Base-by-base conservation (phyloP, 441 rosid genomes). In the Adansonia grandidieri region DNA sequence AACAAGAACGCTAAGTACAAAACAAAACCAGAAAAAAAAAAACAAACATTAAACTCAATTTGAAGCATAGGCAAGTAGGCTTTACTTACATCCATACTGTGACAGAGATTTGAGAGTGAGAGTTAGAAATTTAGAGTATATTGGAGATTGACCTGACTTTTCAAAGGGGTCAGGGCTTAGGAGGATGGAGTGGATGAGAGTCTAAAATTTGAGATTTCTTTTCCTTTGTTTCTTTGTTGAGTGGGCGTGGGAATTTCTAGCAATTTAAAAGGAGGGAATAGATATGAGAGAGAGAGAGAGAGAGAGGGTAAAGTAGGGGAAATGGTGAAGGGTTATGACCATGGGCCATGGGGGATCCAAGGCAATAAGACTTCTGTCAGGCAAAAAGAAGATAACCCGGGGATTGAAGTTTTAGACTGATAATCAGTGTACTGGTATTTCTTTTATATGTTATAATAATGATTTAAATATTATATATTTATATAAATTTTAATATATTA, bases 51-150 rank as follows among this genome's bases (percentile, higher is more conserved):
- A 17, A 74, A 60, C 6, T 9, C 42, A n/a, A 24, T 20, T 48
- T 44, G 51, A 56, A 60, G 48, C 28, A 74, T 37, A 69, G 28
- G 24, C 13, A 32, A 15, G 50, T 42, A 45, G 2, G 5, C 3
- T 14, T 10, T n/a, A 84, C 85, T 80, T 87, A 85, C 86, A 77
- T 86, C 81, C 81, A 79, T 78, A 5, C 7, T 54, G 22, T 9
- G 63, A 19, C 24, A 58, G 28, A 58, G 24, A 20, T 58, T 4
- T 24, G 63, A 58, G 19, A 50, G 3, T 44, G 6, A 40, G 64
- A 44, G 54, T 17, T 1, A 10, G 22, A 40, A 9, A 50, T 50
- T 3, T 11, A 14, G 13, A 11, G 53, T 3, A 44, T 44, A 5
- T 15, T 74, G 9, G 44, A 60, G 67, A 61, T 40, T 14, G 75